Conservation (phyloP, 345 rosid species). For the Erucastrum elatum region DNA sequence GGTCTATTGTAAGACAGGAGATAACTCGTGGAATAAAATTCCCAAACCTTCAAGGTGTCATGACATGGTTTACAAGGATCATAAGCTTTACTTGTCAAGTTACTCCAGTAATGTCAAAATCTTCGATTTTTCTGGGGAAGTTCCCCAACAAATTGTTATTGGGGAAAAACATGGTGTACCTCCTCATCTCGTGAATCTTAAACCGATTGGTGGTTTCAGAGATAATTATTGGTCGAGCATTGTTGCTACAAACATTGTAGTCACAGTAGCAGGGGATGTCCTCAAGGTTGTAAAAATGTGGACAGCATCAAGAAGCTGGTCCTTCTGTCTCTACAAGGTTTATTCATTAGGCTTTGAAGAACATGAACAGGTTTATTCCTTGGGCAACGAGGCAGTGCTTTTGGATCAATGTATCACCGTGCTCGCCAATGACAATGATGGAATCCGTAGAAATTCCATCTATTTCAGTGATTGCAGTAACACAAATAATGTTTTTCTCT, state of each 20-base stretch:
- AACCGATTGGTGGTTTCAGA: no score
- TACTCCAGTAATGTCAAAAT: not conserved
- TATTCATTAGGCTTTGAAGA: not conserved
- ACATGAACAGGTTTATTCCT: not conserved
- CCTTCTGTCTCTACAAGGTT: not conserved
- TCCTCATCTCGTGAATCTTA: not conserved
- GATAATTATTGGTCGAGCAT: not conserved
- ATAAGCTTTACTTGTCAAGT: not conserved
- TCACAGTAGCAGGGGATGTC: not conserved
- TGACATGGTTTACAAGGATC: constrained; percentile 11
- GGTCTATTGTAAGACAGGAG: not conserved
- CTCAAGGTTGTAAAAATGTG: not conserved
- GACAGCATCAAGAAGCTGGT: not conserved
- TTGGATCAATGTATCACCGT: not conserved
- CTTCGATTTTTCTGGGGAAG: not conserved
- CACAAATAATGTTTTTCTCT: not conserved
- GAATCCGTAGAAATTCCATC: not conserved
- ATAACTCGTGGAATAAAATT: not conserved
- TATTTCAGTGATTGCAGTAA: not conserved
- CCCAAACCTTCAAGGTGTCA: not conserved
- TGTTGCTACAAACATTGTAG: not conserved
- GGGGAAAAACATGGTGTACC: not conserved
- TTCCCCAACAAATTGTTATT: not conserved
- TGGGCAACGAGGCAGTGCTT: not conserved
- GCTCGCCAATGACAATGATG: not conserved